Percentiles rank a stretch among this genome's conserved stretches.
Evolutionary conservation across 495 filamentous ascomycete genomes (phyloP).

Genomic region (Mycothermus thermophilus): DNA sequence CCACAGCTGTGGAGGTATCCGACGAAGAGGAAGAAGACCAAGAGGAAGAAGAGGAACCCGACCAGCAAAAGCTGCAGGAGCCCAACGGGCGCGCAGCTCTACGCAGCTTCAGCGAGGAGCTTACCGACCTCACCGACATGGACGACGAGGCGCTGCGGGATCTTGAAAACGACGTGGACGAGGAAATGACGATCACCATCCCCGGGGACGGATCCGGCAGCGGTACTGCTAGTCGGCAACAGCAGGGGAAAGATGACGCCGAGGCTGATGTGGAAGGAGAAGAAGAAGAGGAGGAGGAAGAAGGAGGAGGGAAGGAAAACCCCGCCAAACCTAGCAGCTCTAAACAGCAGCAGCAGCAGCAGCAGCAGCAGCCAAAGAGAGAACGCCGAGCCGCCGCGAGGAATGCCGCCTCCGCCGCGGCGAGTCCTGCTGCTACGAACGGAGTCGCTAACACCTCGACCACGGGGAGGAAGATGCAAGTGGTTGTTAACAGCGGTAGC

Average conservation of each 20-base stretch:
- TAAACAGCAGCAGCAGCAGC: no score
- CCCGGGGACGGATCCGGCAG: no score
- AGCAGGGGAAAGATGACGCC: background rate
- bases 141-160: conserved; percentile 72
- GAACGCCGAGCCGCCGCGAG: no score
- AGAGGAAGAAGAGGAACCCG: background rate
- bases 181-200: conserved; percentile 8
- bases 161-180: conserved; percentile 31
- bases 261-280: background rate
- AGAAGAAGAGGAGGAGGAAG: background rate
- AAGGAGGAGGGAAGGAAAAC: background rate
- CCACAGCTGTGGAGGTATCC: conserved; percentile 41
- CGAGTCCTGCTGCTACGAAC: no score
- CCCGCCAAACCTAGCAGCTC: no score
- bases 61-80: conserved; percentile 25
- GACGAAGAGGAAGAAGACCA: background rate
- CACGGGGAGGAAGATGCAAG: no score
- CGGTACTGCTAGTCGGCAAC: no score
- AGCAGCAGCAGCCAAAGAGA: no score
- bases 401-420: no score
- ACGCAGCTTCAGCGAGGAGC: conserved; percentile 66
- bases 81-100: conserved; percentile 65
- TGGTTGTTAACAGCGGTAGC: background rate
- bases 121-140: conserved; percentile 76
- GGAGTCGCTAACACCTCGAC: no score